Evolutionary conservation across 306 rosid species (phyloP), one percentile per base, ranked within the genome.

Genomic region (Abrus pulchellus): DNA sequence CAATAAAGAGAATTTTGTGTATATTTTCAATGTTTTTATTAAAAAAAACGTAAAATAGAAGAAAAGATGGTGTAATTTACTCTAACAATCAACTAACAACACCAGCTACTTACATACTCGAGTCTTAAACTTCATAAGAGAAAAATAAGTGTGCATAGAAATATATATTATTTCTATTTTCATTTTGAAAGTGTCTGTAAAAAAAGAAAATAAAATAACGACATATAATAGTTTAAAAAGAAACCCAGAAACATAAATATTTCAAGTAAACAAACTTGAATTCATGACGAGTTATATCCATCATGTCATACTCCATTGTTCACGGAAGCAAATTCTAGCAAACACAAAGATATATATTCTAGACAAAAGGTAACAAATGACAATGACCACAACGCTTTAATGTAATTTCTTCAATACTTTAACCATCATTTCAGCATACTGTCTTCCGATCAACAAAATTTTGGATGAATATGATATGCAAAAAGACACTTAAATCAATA

Each of bases 281-380:
- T 61, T 71, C 27, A 71, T 62, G 61, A 62, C 29, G 49, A 38
- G 43, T 47, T 45, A 38, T 49, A 38, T 49, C 44, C 66, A 72
- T 60, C 45, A 80, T 7, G 34, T 59, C 70, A 54, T 20, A 33
- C 38, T 13, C 43, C 59, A n/a, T 20, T n/a, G 48, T 28, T 7
- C 11, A 55, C 3, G 13, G 38, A 4, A 61, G 28, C 68, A 61
- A 32, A 61, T 38, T 7, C 12, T 64, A 14, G 13, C 13, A 38
- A 40, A 32, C 70, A 64, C 48, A 63, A 36, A 63, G 12, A 5
- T 13, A 38, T 62, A 63, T 64, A 64, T 40, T 64, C 33, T 14
- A 14, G 70, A 64, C 70, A 38, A 64, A 40, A 38, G 14, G 48
- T 63, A 13, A 3, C 69, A 36, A 6, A 33, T 14, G 70, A 33